Percentiles rank a stretch among this genome's conserved stretches.
Evolutionary conservation across 2,329 filamentous ascomycete species (phyloP).

Genomic region (Penicillium palitans): DNA sequence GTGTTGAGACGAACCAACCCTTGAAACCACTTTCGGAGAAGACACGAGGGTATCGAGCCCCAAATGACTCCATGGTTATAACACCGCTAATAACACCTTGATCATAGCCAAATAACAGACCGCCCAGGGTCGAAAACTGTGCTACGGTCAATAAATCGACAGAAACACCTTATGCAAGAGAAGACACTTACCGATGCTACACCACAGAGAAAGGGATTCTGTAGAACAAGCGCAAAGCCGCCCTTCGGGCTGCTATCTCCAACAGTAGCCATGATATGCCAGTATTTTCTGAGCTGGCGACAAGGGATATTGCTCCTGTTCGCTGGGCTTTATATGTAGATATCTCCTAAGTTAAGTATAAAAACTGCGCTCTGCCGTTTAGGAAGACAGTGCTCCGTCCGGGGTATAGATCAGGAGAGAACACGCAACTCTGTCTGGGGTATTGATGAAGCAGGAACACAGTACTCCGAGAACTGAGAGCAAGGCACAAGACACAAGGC

Average conservation of each 20-base stretch:
- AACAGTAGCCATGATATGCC: conserved; percentile 21
- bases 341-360: background rate
- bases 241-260: conserved; percentile 18
- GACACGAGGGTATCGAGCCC: conserved; percentile 42
- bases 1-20: conserved; percentile 55
- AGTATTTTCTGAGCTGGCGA: background rate
- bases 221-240: conserved; percentile 30
- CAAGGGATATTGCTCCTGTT: background rate
- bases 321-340: conserved; percentile 6
- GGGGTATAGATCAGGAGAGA: background rate
- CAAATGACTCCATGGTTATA: conserved; percentile 50
- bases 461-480: background rate
- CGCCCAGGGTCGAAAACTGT: conserved; percentile 45
- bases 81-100: conserved; percentile 53
- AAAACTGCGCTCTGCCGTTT: background rate
- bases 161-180: background rate
- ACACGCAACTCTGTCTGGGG: conserved; percentile 11
- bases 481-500: background rate
- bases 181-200: conserved; percentile 42
- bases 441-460: conserved; percentile 1
- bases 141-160: background rate
- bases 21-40: conserved; percentile 50
- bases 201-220: conserved; percentile 50
- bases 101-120: conserved; percentile 53
- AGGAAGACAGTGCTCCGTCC: conserved; percentile 26